Percentiles rank a stretch among this genome's conserved stretches.
These are phyloP conservation scores for Lichtheimia hyalospora DNA, from an alignment of 371 early-diverging fungal genomes.

Conservation along the genomic window DNA sequence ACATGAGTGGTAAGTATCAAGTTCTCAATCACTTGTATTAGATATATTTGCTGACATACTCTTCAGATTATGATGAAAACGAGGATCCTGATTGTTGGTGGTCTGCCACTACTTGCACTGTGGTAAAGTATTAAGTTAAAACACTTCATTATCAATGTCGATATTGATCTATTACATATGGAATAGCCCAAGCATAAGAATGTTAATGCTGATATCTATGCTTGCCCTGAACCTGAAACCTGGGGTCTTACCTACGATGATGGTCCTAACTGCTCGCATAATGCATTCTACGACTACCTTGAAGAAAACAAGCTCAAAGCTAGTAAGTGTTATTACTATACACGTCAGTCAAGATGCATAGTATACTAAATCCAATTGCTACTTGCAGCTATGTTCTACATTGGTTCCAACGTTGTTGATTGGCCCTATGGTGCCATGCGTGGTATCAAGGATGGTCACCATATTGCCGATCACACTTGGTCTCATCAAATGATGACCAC, in stretches of 20 bases:
- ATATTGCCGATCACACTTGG: conserved; percentile 77
- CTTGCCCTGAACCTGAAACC: conserved; percentile 50
- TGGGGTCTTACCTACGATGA: conserved; percentile 71
- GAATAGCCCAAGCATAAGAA: conserved; percentile 28
- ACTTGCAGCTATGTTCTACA: conserved; percentile 56
- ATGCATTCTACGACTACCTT: conserved; percentile 44
- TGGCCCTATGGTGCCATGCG: conserved; percentile 54
- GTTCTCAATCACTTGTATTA: no score
- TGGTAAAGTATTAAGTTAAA: neutral
- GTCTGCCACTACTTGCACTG: conserved; percentile 42
- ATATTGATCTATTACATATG: no score
- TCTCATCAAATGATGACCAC: conserved; percentile 65
- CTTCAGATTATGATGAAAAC: conserved; percentile 14
- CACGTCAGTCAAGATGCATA: no score
- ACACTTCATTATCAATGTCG: no score
- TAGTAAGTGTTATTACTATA: conserved; percentile 3
- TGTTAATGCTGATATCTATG: conserved; percentile 45
- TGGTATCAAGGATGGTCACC: conserved; percentile 59
- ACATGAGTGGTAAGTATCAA: conserved; percentile 3
- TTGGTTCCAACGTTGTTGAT: conserved; percentile 64
- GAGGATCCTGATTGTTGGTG: conserved; percentile 55
- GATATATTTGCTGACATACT: no score
- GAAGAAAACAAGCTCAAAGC: conserved; percentile 54
- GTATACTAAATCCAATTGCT: no score
- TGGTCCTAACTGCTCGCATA: conserved; percentile 63